phyloP scores from a whole-genome alignment of 2,329 filamentous ascomycete species.

The Gnomoniopsis smithogilvyi region DNA sequence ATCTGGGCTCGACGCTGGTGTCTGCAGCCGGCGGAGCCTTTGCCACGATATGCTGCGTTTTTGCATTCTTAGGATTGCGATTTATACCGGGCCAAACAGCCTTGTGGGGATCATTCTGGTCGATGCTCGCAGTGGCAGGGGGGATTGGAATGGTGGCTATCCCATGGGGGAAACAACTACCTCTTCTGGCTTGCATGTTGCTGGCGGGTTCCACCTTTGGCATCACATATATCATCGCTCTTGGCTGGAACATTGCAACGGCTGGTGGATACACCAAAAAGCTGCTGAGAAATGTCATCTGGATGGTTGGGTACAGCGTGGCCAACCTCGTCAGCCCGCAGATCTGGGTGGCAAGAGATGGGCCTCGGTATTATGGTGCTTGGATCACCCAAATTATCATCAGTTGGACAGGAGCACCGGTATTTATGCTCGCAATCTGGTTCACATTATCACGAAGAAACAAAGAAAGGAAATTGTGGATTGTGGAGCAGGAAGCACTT shows the following conservation, averaged over 20 bases:
- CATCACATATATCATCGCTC: constrained; percentile 33
- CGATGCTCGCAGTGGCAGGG: constrained; percentile 26
- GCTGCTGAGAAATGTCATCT: constrained; percentile 29
- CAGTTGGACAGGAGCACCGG: constrained; percentile 33
- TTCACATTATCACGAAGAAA: constrained; percentile 31
- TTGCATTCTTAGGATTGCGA: constrained; percentile 28
- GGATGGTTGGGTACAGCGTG: constrained; percentile 27
- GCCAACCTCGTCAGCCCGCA: constrained; percentile 29
- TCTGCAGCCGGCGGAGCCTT: constrained; percentile 34
- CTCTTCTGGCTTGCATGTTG: constrained; percentile 28
- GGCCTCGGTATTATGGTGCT: constrained; percentile 30
- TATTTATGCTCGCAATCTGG: constrained; percentile 30
- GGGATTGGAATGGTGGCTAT: constrained; percentile 30
- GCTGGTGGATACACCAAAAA: constrained; percentile 30
- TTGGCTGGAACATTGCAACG: constrained; percentile 35
- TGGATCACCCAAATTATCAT: constrained; percentile 29
- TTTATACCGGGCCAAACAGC: constrained; percentile 30
- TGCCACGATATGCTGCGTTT: constrained; percentile 29
- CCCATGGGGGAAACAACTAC: constrained; percentile 27
- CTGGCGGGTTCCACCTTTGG: constrained; percentile 29
- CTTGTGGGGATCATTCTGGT: constrained; percentile 29
- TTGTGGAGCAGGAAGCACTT: constrained; percentile 22
- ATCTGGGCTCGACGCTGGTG: constrained; percentile 36
- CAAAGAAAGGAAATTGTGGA: constrained; percentile 27
- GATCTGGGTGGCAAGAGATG: constrained; percentile 26